phyloP scores from a whole-genome alignment of 495 filamentous ascomycete genomes.

The Penicillium antarcticum region DNA sequence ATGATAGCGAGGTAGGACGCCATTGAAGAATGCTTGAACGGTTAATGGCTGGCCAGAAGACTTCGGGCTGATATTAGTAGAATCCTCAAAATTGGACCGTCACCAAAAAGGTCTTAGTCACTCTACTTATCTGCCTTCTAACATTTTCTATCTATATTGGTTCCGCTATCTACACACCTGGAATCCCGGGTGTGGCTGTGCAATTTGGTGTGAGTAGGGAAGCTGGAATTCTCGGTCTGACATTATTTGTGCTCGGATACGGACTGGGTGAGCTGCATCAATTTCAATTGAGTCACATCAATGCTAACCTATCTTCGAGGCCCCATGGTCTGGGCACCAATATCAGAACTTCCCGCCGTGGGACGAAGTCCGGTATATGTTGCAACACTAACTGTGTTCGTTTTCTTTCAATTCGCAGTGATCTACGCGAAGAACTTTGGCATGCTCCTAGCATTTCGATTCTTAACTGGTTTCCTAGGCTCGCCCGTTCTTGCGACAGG shows the following conservation, averaged over 20 bases:
- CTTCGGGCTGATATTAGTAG: too few relatives aligned
- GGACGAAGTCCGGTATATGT: constrained; percentile 51
- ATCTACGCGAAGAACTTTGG: constrained; percentile 47
- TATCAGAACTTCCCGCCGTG: constrained; percentile 48
- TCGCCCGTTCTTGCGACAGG: constrained; percentile 47
- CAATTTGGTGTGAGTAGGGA: constrained; percentile 45
- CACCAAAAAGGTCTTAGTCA: too few relatives aligned
- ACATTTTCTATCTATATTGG: constrained; percentile 33
- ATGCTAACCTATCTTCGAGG: too few relatives aligned
- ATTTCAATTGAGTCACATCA: too few relatives aligned
- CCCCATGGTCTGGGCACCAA: constrained; percentile 38
- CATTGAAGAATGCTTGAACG: too few relatives aligned
- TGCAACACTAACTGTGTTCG: constrained; percentile 44
- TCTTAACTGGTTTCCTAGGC: constrained; percentile 52
- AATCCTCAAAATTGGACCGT: too few relatives aligned
- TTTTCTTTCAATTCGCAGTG: constrained; percentile 47
- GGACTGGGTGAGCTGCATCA: too few relatives aligned
- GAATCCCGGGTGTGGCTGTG: constrained; percentile 21
- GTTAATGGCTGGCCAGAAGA: too few relatives aligned
- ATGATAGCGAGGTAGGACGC: too few relatives aligned
- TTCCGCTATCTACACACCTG: constrained; percentile 30
- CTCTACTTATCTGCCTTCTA: constrained; percentile 19
- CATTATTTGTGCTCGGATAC: too few relatives aligned
- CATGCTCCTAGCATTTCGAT: constrained; percentile 52
- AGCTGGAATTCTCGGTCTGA: constrained; percentile 39